A percentile compares a stretch with the other conserved stretches of the same genome.
phyloP scores from a whole-genome alignment of 2,329 filamentous ascomycete genomes.

The Fonsecaea monophora region DNA sequence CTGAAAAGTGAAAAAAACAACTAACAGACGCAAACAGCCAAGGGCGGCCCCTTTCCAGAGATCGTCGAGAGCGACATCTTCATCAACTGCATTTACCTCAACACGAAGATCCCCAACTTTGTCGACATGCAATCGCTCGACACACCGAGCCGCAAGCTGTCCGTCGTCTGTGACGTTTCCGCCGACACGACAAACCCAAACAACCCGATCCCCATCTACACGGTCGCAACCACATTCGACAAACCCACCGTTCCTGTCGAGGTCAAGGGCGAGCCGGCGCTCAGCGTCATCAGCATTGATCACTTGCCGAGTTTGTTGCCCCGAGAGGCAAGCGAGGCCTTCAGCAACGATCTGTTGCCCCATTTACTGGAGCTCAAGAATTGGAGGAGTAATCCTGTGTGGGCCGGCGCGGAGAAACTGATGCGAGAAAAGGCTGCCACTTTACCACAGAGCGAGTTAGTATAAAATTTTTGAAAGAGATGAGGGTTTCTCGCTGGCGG shows the following conservation, averaged over 20 bases:
- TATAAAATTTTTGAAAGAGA: too few relatives aligned
- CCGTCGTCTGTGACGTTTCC: neutral
- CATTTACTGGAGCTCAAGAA: neutral
- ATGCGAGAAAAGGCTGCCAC: neutral
- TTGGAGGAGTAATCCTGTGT: neutral
- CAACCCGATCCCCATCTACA: neutral
- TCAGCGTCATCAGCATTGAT: neutral
- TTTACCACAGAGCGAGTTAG: neutral
- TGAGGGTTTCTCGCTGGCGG: too few relatives aligned
- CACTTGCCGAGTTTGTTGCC: neutral
- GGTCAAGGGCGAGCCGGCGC: neutral
- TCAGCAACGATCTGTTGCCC: neutral
- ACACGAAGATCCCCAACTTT: neutral
- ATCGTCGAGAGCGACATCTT: neutral
- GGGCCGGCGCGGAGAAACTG: neutral
- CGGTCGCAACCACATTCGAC: neutral
- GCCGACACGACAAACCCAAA: neutral
- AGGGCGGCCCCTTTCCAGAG: neutral
- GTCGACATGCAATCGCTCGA: neutral
- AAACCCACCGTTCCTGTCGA: neutral
- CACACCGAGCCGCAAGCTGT: neutral
- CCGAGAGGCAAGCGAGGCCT: neutral
- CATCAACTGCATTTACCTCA: neutral
- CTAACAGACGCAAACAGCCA: constrained; percentile 7
- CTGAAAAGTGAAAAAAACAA: neutral